Evolutionary conservation across 1,139 yeast genomes (phyloP), one percentile per base, ranked within the genome.

Genomic region (Saccharomyces pastorianus): DNA sequence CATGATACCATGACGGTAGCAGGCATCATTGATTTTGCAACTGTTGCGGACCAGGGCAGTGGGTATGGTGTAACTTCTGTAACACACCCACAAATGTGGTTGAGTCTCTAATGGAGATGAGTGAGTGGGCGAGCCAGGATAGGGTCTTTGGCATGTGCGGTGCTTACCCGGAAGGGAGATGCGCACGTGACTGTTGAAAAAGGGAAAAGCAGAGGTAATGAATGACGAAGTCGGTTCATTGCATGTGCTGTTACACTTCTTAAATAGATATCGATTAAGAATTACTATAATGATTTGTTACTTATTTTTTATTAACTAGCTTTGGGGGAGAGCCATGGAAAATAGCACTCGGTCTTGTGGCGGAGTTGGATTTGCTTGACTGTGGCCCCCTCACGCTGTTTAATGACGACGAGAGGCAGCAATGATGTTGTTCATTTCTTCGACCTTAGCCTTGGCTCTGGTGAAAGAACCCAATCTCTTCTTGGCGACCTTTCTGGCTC

Each of bases 401-500:
- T 76, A 78, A 71, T 79, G 83, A 73, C 91, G 90, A 85, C 97
- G 90, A 74, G 98, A 84, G 81, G 93, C 96, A 77, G 96, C 90
- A 79, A 95, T 93, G 82, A 93, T 83, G 76, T 82, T 79, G 85
- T 83, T 88, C 93, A 95, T 88, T 81, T 91, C 96, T 82, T 95
- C 99, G 78, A 93, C 95, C 90, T 95, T 95, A 77, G 88, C 95
- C 86, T 89, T 88, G 74, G 99, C 97, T 86, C 99, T 95, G 83
- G 86, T 87, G 87, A 91, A 96, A 73, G 99, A 90, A 81, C 99
- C 99, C 77, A 95, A 89, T 93, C 96, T 93, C 96, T 89, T 93
- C 95, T 95, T 95, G 70, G 98, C 97, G 76, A 95, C 91, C 90
- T 95, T 95, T 88, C 95, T 89, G 71, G 99, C 99, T 84, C 99